These are phyloP conservation scores for Yarrowia keelungensis DNA, from an alignment of 805 yeast species.

Conservation along the genomic window DNA sequence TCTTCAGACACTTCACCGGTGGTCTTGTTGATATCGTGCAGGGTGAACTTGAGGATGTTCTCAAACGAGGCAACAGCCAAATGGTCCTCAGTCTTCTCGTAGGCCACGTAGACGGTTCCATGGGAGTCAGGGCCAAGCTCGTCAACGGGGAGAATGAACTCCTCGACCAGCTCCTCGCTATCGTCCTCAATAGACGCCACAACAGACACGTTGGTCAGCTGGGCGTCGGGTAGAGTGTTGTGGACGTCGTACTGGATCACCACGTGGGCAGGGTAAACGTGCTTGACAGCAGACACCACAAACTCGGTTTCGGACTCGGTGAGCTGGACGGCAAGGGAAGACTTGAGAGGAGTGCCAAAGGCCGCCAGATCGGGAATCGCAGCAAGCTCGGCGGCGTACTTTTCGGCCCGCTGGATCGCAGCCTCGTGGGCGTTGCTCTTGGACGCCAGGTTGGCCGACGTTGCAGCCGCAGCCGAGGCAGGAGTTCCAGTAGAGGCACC, in stretches of 20 bases:
- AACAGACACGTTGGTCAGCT: slow-evolving; percentile 78
- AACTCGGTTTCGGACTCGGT: slow-evolving; percentile 95
- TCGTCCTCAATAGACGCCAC: slow-evolving; percentile 50
- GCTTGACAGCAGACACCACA: slow-evolving; percentile 83
- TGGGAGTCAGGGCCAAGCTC: slow-evolving; percentile 72
- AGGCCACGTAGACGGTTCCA: slow-evolving; percentile 81
- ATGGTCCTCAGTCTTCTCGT: slow-evolving; percentile 61
- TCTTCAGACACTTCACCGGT: slow-evolving; percentile 75
- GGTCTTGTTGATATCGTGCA: slow-evolving; percentile 78
- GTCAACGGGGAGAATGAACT: slow-evolving; percentile 75
- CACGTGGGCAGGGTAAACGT: slow-evolving; percentile 73
- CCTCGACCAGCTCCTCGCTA: slow-evolving; percentile 66
- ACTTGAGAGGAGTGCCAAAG: slow-evolving; percentile 78
- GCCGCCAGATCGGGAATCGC: slow-evolving; percentile 73
- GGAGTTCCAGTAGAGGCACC: slow-evolving; percentile 46
- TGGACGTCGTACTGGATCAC: slow-evolving; percentile 82
- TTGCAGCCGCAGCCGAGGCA: slow-evolving; percentile 47
- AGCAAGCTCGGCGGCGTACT: slow-evolving; percentile 71
- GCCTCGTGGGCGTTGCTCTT: slow-evolving; percentile 41
- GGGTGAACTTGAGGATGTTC: slow-evolving; percentile 72
- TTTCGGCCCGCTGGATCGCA: slow-evolving; percentile 41
- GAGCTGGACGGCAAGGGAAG: slow-evolving; percentile 68
- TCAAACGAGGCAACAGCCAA: slow-evolving; percentile 58
- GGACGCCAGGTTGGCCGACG: slow-evolving; percentile 41
- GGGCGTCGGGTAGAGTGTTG: slow-evolving; percentile 81